Evolutionary conservation across 1,139 yeast genomes (phyloP).

Genomic region (Geotrichum carabidarum): DNA sequence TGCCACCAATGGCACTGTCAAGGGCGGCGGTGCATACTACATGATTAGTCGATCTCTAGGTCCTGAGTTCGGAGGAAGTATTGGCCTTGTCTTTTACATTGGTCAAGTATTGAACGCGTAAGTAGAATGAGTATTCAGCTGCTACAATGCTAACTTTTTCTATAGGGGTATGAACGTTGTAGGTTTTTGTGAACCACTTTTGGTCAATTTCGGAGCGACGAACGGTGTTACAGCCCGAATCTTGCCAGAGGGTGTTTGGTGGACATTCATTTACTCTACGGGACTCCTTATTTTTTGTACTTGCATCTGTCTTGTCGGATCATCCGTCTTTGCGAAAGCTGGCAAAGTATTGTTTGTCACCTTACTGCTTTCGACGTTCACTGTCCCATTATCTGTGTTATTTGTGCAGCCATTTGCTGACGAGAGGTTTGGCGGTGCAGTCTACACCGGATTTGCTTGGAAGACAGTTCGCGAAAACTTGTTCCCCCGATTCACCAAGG

Average conservation of each 20-base stretch:
- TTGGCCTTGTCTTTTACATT: constrained; percentile 69
- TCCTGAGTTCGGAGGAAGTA: constrained; percentile 82
- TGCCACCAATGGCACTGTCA: constrained; percentile 76
- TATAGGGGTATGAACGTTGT: constrained; percentile 66
- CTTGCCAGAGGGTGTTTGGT: constrained; percentile 56
- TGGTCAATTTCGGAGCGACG: constrained; percentile 55
- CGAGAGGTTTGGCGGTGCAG: constrained; percentile 42
- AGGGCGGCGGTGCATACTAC: constrained; percentile 81
- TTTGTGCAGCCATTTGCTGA: constrained; percentile 56
- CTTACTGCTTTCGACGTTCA: constrained; percentile 65
- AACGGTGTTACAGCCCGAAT: constrained; percentile 53
- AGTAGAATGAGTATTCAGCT: constrained; percentile 30
- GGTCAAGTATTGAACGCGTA: constrained; percentile 68
- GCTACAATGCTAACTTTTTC: background rate
- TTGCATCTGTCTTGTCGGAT: constrained; percentile 73
- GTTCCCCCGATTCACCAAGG: constrained; percentile 72
- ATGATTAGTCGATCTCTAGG: constrained; percentile 76
- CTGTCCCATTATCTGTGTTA: constrained; percentile 74
- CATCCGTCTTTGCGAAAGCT: constrained; percentile 75
- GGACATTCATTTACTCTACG: constrained; percentile 59
- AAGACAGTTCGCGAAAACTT: constrained; percentile 58
- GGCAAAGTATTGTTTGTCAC: constrained; percentile 70
- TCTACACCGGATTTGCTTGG: constrained; percentile 73
- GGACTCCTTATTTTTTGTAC: constrained; percentile 66
- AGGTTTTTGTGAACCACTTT: constrained; percentile 69